Evolutionary conservation across 441 rosid genomes (phyloP).

Genomic region (Rhodomyrtus psidioides): DNA sequence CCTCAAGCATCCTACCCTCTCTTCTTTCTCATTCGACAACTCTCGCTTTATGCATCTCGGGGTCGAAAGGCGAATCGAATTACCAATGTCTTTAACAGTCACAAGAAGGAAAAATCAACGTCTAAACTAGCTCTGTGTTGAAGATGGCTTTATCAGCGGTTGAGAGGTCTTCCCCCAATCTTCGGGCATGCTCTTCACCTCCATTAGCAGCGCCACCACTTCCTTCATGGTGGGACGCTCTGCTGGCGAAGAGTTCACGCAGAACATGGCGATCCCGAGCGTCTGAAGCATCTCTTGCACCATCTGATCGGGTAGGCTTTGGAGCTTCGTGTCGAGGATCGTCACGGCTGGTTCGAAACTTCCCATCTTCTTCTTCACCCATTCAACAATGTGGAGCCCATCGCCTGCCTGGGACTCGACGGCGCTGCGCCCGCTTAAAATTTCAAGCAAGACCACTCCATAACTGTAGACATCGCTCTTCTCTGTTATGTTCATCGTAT

Average conservation of each 20-base stretch:
- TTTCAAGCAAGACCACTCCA: slow-evolving; percentile 81
- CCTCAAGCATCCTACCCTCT: slow-evolving; percentile 10
- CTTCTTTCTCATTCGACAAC: neutral
- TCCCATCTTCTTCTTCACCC: slow-evolving; percentile 95
- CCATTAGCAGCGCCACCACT: slow-evolving; percentile 80
- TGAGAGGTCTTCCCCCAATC: slow-evolving; percentile 91
- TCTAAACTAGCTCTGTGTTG: slow-evolving; percentile 32
- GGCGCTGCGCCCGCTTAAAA: slow-evolving; percentile 78
- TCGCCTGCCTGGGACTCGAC: slow-evolving; percentile 63
- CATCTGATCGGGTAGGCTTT: slow-evolving; percentile 75
- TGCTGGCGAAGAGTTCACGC: slow-evolving; percentile 78
- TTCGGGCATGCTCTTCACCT: slow-evolving; percentile 83
- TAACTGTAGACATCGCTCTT: slow-evolving; percentile 94
- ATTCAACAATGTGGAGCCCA: slow-evolving; percentile 81
- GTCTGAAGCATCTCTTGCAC: slow-evolving; percentile 97
- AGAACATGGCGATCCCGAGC: slow-evolving; percentile 86
- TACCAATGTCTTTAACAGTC: neutral
- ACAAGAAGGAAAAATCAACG: neutral
- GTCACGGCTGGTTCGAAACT: slow-evolving; percentile 79
- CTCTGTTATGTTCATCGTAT: slow-evolving; percentile 90
- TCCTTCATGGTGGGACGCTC: slow-evolving; percentile 96
- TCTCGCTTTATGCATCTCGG: slow-evolving; percentile 8
- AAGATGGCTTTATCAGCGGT: slow-evolving; percentile 78
- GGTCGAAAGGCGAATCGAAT: slow-evolving; percentile 12
- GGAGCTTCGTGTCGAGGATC: slow-evolving; percentile 70